Evolutionary conservation across 176 grass and related monocot species (phyloP).

Genomic region (Paspalum notatum): DNA sequence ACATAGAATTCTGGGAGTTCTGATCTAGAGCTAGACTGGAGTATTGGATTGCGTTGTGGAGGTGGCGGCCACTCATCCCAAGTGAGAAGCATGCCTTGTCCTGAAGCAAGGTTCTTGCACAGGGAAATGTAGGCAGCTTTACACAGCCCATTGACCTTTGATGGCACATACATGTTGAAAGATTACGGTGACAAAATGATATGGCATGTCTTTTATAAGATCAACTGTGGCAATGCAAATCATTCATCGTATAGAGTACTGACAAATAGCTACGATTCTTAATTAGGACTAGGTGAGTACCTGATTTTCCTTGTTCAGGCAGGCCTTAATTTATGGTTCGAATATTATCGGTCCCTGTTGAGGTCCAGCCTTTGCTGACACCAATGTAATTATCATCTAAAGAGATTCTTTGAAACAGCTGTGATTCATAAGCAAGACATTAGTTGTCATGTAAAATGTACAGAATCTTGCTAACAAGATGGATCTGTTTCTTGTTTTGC

Average conservation of each 20-base stretch:
- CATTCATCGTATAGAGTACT: constrained; percentile 48
- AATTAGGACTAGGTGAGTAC: constrained; percentile 36
- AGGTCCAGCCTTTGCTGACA: constrained; percentile 38
- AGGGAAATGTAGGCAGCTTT: constrained; percentile 26
- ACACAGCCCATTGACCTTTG: constrained; percentile 31
- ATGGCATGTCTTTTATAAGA: constrained; percentile 34
- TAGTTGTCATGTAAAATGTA: constrained; percentile 42
- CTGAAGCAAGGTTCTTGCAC: constrained; percentile 24
- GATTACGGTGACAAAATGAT: constrained; percentile 29
- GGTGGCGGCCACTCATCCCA: constrained; percentile 40
- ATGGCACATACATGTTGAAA: constrained; percentile 39
- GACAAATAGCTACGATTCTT: constrained; percentile 35
- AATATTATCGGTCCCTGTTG: constrained; percentile 41
- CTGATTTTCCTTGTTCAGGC: constrained; percentile 6
- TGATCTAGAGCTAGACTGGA: constrained; percentile 33
- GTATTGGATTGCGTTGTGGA: constrained; percentile 36
- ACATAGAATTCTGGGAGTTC: constrained; percentile 30
- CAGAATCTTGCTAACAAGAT: constrained; percentile 42
- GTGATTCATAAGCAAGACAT: constrained; percentile 52
- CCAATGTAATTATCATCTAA: constrained; percentile 55
- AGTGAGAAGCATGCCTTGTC: constrained; percentile 27
- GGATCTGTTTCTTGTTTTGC: constrained; percentile 12
- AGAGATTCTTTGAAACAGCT: constrained; percentile 45
- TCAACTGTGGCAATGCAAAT: constrained; percentile 24
- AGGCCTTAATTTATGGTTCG: constrained; percentile 29